These are phyloP conservation scores for Stachybotrys chartarum DNA, from an alignment of 2,329 filamentous ascomycete species.

Conservation along the genomic window DNA sequence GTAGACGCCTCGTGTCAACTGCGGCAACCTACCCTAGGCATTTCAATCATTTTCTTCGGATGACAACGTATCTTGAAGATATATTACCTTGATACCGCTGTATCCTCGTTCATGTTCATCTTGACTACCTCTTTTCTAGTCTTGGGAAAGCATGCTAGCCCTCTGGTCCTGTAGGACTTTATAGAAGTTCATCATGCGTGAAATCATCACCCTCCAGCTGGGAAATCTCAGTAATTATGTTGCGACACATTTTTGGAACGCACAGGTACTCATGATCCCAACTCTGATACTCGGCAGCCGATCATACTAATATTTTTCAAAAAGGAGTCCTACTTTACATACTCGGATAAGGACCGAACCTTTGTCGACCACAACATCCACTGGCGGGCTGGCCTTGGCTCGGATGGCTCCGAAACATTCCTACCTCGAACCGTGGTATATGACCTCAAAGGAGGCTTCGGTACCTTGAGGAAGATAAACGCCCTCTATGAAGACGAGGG, in stretches of 20 bases:
- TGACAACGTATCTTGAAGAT: too few relatives aligned
- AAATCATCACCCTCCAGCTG: slow-evolving; percentile 89
- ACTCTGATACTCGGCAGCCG: not conserved
- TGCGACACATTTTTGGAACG: slow-evolving; percentile 96
- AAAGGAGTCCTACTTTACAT: slow-evolving; percentile 96
- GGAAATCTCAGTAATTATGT: slow-evolving; percentile 90
- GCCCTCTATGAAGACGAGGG: slow-evolving; percentile 65
- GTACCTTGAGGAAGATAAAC: slow-evolving; percentile 79
- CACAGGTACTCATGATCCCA: slow-evolving; percentile 53
- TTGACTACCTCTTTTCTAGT: too few relatives aligned
- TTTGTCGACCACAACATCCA: slow-evolving; percentile 57
- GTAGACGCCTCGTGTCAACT: too few relatives aligned
- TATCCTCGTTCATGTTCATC: too few relatives aligned
- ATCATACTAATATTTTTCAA: not conserved
- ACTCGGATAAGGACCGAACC: slow-evolving; percentile 41
- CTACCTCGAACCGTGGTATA: slow-evolving; percentile 90
- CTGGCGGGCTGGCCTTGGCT: slow-evolving; percentile 76
- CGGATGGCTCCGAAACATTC: slow-evolving; percentile 83
- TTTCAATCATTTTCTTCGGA: too few relatives aligned
- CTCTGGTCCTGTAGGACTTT: not conserved
- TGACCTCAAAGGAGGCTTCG: slow-evolving; percentile 90
- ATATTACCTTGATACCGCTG: too few relatives aligned
- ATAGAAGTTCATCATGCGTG: slow-evolving; percentile 59
- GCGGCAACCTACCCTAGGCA: too few relatives aligned
- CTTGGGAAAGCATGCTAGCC: too few relatives aligned